phyloP scores from a whole-genome alignment of 2,329 filamentous ascomycete species.

The Colletotrichum scovillei region DNA sequence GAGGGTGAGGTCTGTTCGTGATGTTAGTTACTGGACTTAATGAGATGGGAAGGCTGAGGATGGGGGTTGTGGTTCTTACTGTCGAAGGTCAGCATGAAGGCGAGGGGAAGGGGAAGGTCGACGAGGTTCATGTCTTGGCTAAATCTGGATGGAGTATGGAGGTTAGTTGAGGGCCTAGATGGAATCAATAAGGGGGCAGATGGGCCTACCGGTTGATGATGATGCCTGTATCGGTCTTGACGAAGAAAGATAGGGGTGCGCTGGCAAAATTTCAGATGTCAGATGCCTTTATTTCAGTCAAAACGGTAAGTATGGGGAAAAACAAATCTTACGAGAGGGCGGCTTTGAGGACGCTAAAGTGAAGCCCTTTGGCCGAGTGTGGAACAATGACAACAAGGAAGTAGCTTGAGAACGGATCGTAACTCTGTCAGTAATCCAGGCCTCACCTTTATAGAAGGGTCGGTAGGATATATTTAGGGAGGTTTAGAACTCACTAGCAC shows the following conservation, averaged over 20 bases:
- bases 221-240: conserved; percentile 38
- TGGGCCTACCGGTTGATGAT: conserved; percentile 37
- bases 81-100: conserved; percentile 40
- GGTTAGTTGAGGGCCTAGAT: background rate
- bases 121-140: conserved; percentile 43
- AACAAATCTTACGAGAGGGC: background rate
- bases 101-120: conserved; percentile 39
- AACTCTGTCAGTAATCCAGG: background rate
- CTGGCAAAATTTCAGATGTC: background rate
- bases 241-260: conserved; percentile 38
- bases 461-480: rapidly evolving
- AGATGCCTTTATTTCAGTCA: too few relatives aligned
- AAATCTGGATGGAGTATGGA: conserved; percentile 28
- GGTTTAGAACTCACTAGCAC: background rate
- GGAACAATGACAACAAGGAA: conserved; percentile 24
- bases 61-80: background rate
- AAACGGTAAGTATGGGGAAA: too few relatives aligned
- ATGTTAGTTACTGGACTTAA: background rate
- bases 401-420: background rate
- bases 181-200: background rate
- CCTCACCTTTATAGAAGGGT: background rate
- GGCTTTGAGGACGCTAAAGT: conserved; percentile 18
- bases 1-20: conserved; percentile 7
- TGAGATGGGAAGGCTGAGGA: too few relatives aligned
- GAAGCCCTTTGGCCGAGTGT: conserved; percentile 30